Evolutionary conservation across 2,329 filamentous ascomycete species (phyloP), one percentile per base, ranked within the genome.

Genomic region (Albophoma yamanashiensis): DNA sequence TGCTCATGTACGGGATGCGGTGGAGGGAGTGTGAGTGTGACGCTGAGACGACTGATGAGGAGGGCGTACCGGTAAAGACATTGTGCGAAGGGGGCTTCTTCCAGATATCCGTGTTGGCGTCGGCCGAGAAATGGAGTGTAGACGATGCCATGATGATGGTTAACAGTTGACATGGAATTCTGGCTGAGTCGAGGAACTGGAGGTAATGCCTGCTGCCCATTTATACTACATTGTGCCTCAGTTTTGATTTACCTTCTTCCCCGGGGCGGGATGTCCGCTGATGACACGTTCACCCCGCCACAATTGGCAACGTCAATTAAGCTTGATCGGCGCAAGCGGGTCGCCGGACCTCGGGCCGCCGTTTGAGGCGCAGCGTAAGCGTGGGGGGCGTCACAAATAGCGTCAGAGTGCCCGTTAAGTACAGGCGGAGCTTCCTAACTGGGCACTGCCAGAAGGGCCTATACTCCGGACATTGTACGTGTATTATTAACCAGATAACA

Each of bases 81-180:
- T 86, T 78, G 17, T 81, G 82, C n/a, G 78, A 74, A 0, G 88
- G 87, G 0, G 87, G 85, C 70, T 90, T 90, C 70, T 87, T 85
- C 89, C 89, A 93, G 69, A 92, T 83, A 72, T 92, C 89, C 42
- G 88, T 91, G 39, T 78, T 79, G 0, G 87, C 79, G 0, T 74
- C 68, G 22, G 86, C 82, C 58, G 76, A 78, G 66, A 89, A 78
- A 20, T 73, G 77, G 70, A 87, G 84, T 25, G 34, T 43, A 31
- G 59, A 42, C 17, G 53, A 38, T 7, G 47, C 52, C 55, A 60
- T 39, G 43, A 15, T 43, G 56, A 15, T 31, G 15, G 17, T 11
- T 8, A 31, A 2, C 4, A 1, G 27, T 1, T 4, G 15, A 1
- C 20, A 17, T 52, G 1, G 6, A 34, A 17, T 9, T 14, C 14